phyloP scores from a whole-genome alignment of 345 rosid genomes.

The Tarenaya hassleriana region DNA sequence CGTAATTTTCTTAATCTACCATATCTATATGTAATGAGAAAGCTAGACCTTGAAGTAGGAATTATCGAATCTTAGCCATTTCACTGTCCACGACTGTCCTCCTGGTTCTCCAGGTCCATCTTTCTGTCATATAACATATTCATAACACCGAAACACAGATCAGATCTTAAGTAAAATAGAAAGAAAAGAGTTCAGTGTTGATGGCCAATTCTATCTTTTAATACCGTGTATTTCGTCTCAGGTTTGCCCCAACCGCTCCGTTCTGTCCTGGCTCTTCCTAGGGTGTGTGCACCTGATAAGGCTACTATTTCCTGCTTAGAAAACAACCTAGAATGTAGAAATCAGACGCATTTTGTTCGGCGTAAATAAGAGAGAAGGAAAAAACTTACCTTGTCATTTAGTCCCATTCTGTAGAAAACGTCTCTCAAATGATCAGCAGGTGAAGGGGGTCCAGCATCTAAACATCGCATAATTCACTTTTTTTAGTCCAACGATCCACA shows the following conservation, averaged over 20 bases:
- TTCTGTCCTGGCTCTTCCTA: slow-evolving; percentile 92
- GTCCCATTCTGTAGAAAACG: slow-evolving; percentile 90
- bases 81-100: slow-evolving; percentile 93
- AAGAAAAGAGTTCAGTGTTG: neutral
- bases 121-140: slow-evolving; percentile 47
- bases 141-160: slow-evolving; percentile 13
- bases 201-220: neutral
- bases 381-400: slow-evolving; percentile 65
- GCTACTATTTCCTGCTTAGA: slow-evolving; percentile 80
- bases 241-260: slow-evolving; percentile 98
- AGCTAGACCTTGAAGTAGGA: slow-evolving; percentile 86
- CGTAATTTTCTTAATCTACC: neutral
- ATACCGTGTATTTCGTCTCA: slow-evolving; percentile 92
- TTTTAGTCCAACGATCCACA: neutral
- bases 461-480: slow-evolving; percentile 14
- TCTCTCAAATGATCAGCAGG: slow-evolving; percentile 80
- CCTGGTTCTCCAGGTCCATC: slow-evolving; percentile 95
- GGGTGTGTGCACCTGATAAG: slow-evolving; percentile 91
- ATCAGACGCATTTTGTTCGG: neutral
- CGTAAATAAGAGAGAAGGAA: slow-evolving; percentile 4
- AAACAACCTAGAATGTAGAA: neutral
- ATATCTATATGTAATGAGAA: slow-evolving; percentile 1
- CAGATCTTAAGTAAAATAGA: neutral
- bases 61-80: slow-evolving; percentile 95
- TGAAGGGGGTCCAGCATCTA: slow-evolving; percentile 88